Conservation (phyloP, 2,329 filamentous ascomycete species). For the Sporothrix luriei region DNA sequence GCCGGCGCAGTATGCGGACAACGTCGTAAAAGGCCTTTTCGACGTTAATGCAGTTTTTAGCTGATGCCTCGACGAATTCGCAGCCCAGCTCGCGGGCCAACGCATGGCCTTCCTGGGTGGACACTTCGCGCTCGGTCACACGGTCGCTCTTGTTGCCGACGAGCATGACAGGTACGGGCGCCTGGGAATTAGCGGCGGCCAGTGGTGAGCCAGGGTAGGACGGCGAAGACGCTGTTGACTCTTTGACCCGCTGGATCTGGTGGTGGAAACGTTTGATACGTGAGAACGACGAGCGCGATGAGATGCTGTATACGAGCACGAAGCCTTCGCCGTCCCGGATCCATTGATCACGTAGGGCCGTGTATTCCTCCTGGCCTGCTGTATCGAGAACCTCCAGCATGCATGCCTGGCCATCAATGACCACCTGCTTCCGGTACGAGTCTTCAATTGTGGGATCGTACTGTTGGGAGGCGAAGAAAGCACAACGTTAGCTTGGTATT, state of each 20-base stretch:
- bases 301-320: slow-evolving; percentile 97
- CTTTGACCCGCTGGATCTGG: slow-evolving; percentile 96
- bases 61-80: slow-evolving; percentile 95
- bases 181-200: slow-evolving; percentile 59
- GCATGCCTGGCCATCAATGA: slow-evolving; percentile 92
- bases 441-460: slow-evolving; percentile 89
- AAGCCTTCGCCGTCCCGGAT: slow-evolving; percentile 97
- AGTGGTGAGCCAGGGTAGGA: slow-evolving; percentile 76
- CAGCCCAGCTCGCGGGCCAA: slow-evolving; percentile 89
- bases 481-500: slow-evolving; percentile 22
- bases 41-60: slow-evolving; percentile 97
- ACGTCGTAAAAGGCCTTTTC: slow-evolving; percentile 99
- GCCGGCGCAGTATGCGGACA: slow-evolving; percentile 79
- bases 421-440: slow-evolving; percentile 84
- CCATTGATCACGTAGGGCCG: slow-evolving; percentile 94
- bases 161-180: slow-evolving; percentile 90
- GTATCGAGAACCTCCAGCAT: slow-evolving; percentile 98
- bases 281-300: slow-evolving; percentile 90
- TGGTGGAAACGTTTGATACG: slow-evolving; percentile 95
- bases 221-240: slow-evolving; percentile 76
- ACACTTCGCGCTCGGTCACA: slow-evolving; percentile 93
- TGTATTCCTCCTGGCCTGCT: slow-evolving; percentile 97
- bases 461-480: slow-evolving; percentile 46
- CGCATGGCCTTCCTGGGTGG: slow-evolving; percentile 91
- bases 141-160: slow-evolving; percentile 98